These are phyloP conservation scores for Reticulascus tulasneorum DNA, from an alignment of 2,329 filamentous ascomycete species.

Conservation along the genomic window DNA sequence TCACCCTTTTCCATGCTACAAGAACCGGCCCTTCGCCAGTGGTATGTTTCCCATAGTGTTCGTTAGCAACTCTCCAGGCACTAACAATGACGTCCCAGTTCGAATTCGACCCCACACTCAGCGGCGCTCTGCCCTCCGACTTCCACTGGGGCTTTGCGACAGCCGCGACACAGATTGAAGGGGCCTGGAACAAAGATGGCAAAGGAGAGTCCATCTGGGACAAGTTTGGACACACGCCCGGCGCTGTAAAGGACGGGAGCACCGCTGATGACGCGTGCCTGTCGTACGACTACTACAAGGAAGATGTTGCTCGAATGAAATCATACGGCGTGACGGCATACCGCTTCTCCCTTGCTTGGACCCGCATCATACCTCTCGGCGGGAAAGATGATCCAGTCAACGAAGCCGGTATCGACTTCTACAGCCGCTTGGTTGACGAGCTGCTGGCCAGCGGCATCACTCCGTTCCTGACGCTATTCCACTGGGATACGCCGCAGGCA, in stretches of 20 bases:
- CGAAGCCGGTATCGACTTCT: constrained; percentile 55
- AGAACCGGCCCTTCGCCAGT: too few species aligned
- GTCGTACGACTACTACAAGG: constrained; percentile 36
- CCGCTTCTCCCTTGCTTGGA: constrained; percentile 63
- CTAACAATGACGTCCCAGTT: constrained; percentile 10
- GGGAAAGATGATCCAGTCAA: constrained; percentile 61
- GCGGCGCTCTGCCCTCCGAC: constrained; percentile 25
- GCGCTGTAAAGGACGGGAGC: constrained; percentile 34
- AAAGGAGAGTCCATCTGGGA: constrained; percentile 39
- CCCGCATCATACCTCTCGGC: constrained; percentile 60
- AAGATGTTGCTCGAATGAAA: constrained; percentile 58
- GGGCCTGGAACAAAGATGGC: constrained; percentile 36
- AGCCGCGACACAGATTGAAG: constrained; percentile 36
- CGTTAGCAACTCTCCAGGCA: too few species aligned
- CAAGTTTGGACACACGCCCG: constrained; percentile 31
- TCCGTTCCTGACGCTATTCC: constrained; percentile 59
- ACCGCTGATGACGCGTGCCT: constrained; percentile 32
- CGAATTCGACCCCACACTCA: constrained; percentile 21
- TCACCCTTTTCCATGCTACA: too few species aligned
- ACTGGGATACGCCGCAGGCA: constrained; percentile 61
- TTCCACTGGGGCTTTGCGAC: constrained; percentile 38
- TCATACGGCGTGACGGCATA: constrained; percentile 56
- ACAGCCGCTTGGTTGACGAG: constrained; percentile 57
- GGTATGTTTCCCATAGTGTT: too few species aligned
- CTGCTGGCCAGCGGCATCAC: constrained; percentile 53